Evolutionary conservation across 1,139 yeast species (phyloP).

Genomic region (Blastobotrys capitulatus): DNA sequence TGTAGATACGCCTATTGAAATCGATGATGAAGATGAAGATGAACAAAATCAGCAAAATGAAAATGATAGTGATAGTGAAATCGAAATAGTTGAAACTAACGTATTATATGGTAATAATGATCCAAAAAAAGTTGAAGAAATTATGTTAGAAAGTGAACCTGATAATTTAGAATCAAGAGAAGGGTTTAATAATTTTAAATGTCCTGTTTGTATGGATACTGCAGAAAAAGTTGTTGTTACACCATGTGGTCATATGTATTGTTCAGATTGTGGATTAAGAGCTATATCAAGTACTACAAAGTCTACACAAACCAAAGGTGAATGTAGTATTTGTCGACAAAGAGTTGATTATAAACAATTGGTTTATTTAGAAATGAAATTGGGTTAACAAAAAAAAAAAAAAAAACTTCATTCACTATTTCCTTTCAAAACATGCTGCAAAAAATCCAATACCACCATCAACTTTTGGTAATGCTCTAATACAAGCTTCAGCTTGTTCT

Average conservation of each 20-base stretch:
- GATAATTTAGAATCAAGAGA: constrained; percentile 15
- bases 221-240: constrained; percentile 34
- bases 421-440: constrained; percentile 73
- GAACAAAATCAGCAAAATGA: not conserved
- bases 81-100: constrained; percentile 7
- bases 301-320: constrained; percentile 27
- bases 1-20: constrained; percentile 1
- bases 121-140: constrained; percentile 13
- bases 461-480: constrained; percentile 73
- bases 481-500: constrained; percentile 75
- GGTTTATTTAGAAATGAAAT: constrained; percentile 24
- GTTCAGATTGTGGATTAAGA: constrained; percentile 33
- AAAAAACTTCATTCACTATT: too few relatives aligned
- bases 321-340: constrained; percentile 34
- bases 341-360: constrained; percentile 27
- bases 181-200: constrained; percentile 20
- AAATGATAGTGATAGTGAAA: constrained; percentile 3
- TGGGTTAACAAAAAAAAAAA: too few relatives aligned
- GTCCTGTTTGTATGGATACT: constrained; percentile 34
- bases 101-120: constrained; percentile 12
- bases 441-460: constrained; percentile 98
- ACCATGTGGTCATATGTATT: constrained; percentile 36
- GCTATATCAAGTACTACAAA: constrained; percentile 29
- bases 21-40: not conserved
- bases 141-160: constrained; percentile 16